Evolutionary conservation across 78 protist species (phyloP).

Genomic region (Anaeramoeba ignava): DNA sequence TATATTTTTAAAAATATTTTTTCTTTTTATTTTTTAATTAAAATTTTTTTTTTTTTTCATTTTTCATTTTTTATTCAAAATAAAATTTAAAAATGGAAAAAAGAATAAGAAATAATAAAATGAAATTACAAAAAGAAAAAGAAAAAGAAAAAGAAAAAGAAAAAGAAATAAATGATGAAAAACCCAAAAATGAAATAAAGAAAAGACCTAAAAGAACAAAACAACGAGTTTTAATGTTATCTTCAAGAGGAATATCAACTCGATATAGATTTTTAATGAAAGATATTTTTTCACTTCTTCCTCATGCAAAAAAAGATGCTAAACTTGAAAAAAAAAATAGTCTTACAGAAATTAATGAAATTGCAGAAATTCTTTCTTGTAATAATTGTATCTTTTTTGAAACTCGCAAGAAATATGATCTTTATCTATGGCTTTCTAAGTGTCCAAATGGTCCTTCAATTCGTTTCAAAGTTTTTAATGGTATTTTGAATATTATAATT

Average conservation of each 20-base stretch:
- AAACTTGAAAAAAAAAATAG: slow-evolving; percentile 43
- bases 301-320: slow-evolving; percentile 56
- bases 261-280: slow-evolving; percentile 61
- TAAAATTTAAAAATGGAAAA: no score
- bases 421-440: slow-evolving; percentile 65
- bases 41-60: no score
- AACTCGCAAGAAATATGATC: slow-evolving; percentile 29
- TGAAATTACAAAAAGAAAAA: no score
- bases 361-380: slow-evolving; percentile 54
- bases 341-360: slow-evolving; percentile 49
- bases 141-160: no score
- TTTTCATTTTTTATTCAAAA: no score
- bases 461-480: slow-evolving; percentile 62
- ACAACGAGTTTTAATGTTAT: slow-evolving; percentile 31
- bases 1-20: no score
- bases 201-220: no score
- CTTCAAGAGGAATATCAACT: slow-evolving; percentile 36
- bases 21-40: no score
- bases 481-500: no score
- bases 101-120: no score
- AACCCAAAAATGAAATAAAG: no score
- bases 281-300: slow-evolving; percentile 57
- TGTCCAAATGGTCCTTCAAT: slow-evolving; percentile 77
- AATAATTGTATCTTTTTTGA: slow-evolving; percentile 61
- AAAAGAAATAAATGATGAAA: no score